Conservation (phyloP, 129 eudicot genomes). For the Cynara cardunculus region DNA sequence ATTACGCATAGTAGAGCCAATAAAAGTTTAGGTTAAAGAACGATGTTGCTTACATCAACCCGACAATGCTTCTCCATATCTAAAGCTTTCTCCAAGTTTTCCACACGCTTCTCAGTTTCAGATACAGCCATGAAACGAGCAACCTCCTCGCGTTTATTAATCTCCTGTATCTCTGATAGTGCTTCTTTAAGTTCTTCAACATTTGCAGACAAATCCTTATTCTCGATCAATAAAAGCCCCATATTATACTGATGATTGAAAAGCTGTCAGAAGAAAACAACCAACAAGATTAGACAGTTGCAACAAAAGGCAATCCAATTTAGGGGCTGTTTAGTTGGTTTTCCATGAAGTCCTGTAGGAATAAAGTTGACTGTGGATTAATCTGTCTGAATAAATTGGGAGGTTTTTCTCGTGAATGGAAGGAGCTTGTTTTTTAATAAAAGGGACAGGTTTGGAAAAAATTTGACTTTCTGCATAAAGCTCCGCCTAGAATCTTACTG, state of each 20-base stretch:
- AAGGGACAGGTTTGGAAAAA: no score
- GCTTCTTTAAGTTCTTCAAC: constrained; percentile 61
- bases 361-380: no score
- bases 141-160: constrained; percentile 68
- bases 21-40: background rate
- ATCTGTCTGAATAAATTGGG: no score
- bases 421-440: no score
- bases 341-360: no score
- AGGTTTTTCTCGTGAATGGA: no score
- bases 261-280: constrained; percentile 39
- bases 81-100: constrained; percentile 64
- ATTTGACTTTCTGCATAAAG: no score
- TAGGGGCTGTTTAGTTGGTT: no score
- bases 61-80: constrained; percentile 58
- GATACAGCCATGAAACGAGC: constrained; percentile 69
- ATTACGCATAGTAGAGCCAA: background rate
- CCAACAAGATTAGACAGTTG: background rate
- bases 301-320: background rate
- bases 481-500: no score
- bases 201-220: constrained; percentile 58
- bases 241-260: constrained; percentile 82
- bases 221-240: constrained; percentile 87
- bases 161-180: constrained; percentile 51
- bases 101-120: constrained; percentile 73
- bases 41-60: constrained; percentile 51